Evolutionary conservation across 208 protist species (phyloP).

Genomic region (Leishmania mexicana): DNA sequence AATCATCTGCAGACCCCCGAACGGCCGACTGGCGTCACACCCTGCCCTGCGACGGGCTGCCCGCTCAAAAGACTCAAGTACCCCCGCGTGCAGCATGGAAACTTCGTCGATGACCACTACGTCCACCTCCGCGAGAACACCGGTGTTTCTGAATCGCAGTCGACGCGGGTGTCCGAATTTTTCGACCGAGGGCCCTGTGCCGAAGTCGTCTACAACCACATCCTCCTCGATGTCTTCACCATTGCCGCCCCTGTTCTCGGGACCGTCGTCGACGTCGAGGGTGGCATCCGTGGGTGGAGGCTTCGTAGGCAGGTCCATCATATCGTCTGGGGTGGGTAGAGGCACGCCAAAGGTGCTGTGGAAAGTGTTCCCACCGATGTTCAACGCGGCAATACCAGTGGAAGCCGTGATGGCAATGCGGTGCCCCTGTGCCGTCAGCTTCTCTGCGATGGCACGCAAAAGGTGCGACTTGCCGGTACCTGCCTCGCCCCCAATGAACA

Average conservation of each 20-base stretch:
- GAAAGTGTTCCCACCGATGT: constrained; percentile 87
- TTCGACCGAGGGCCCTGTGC: not conserved
- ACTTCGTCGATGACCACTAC: constrained; percentile 92
- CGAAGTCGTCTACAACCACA: not conserved
- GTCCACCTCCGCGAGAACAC: constrained; percentile 11
- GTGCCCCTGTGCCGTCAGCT: constrained; percentile 21
- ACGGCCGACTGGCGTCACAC: constrained; percentile 41
- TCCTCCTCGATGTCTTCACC: not conserved
- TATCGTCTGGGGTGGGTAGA: constrained; percentile 24
- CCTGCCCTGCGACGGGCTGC: constrained; percentile 56
- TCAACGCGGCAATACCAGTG: constrained; percentile 87
- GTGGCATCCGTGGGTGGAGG: not conserved
- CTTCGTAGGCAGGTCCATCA: not conserved
- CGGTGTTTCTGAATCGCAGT: constrained; percentile 23
- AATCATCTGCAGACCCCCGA: constrained; percentile 93
- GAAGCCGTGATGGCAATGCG: constrained; percentile 79
- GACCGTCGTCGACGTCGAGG: constrained; percentile 22
- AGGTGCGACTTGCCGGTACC: constrained; percentile 91
- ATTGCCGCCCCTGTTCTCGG: constrained; percentile 15
- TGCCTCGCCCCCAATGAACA: constrained; percentile 88
- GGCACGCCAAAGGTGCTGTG: constrained; percentile 83
- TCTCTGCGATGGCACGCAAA: constrained; percentile 63
- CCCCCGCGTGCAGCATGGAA: constrained; percentile 84
- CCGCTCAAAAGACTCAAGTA: constrained; percentile 86
- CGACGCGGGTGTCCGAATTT: not conserved